These are phyloP conservation scores for Dalbergia cochinchinensis DNA, from an alignment of 306 rosid genomes.

Conservation along the genomic window DNA sequence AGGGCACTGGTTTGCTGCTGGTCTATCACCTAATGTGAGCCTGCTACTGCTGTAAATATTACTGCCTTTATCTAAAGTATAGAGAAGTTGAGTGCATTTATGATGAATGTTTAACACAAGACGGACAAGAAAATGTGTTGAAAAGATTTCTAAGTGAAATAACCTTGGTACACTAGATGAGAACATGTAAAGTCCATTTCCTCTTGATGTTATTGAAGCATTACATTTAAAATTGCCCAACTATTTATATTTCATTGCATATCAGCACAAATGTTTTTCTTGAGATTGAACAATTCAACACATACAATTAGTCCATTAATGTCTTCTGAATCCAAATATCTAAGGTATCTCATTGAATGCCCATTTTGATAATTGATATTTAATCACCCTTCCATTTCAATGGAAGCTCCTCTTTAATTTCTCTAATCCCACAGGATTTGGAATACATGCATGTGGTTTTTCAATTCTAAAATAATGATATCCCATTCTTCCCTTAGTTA, in stretches of 20 bases:
- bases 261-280: not conserved
- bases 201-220: constrained; percentile 3
- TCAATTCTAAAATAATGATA: constrained; percentile 32
- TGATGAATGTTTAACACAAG: constrained; percentile 8
- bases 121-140: constrained; percentile 16
- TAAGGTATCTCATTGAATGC: constrained; percentile 12
- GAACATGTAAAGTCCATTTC: not conserved
- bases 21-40: constrained; percentile 97
- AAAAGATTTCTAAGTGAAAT: constrained; percentile 27
- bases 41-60: constrained; percentile 41
- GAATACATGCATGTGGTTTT: constrained; percentile 17
- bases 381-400: constrained; percentile 8
- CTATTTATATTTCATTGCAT: not conserved
- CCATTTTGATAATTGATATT: constrained; percentile 18
- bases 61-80: constrained; percentile 33
- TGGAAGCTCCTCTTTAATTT: constrained; percentile 12
- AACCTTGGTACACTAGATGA: constrained; percentile 5
- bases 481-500: constrained; percentile 36
- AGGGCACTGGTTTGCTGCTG: constrained; percentile 99
- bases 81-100: constrained; percentile 36
- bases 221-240: not conserved
- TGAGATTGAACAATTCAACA: constrained; percentile 15
- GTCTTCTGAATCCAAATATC: not conserved
- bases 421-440: constrained; percentile 14
- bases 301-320: not conserved